phyloP scores from a whole-genome alignment of 805 yeast species.

The Zygoascus biomembranicola region DNA sequence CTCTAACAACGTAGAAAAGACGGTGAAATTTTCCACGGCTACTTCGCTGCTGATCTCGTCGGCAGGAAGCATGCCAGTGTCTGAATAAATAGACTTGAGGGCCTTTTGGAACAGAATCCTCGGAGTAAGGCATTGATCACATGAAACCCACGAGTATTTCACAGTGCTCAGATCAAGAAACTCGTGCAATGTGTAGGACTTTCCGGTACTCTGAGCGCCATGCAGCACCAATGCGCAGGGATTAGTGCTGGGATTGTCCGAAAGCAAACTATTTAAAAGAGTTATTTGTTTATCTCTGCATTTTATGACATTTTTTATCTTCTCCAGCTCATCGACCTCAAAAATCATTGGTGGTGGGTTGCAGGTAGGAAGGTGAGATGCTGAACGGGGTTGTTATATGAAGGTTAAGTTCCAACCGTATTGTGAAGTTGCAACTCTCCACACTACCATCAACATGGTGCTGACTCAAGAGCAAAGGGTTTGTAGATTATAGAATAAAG shows the following conservation, averaged over 20 bases:
- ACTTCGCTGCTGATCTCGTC: constrained; percentile 15
- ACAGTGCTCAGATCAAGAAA: constrained; percentile 26
- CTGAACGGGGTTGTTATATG: too few relatives aligned
- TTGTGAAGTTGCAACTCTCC: background rate
- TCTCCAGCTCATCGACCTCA: background rate
- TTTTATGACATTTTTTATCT: background rate
- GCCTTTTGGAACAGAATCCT: constrained; percentile 42
- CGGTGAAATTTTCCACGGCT: constrained; percentile 35
- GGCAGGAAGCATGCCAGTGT: constrained; percentile 28
- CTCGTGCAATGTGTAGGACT: constrained; percentile 32
- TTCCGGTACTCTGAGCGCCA: constrained; percentile 45
- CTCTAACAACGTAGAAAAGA: constrained; percentile 34
- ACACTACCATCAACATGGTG: background rate
- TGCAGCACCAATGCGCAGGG: constrained; percentile 37
- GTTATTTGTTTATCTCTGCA: constrained; percentile 1
- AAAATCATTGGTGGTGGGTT: background rate
- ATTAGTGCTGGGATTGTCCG: constrained; percentile 9
- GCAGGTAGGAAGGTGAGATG: too few relatives aligned
- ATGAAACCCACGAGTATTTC: constrained; percentile 32
- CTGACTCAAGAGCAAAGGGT: constrained; percentile 4
- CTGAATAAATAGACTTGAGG: constrained; percentile 31
- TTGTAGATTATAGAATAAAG: background rate
- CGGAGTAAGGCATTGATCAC: constrained; percentile 43
- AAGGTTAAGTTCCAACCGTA: too few relatives aligned
- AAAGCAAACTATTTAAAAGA: constrained; percentile 11